Evolutionary conservation across 1,284 basidiomycete genomes (phyloP).

Genomic region (Leccinum solheimii): DNA sequence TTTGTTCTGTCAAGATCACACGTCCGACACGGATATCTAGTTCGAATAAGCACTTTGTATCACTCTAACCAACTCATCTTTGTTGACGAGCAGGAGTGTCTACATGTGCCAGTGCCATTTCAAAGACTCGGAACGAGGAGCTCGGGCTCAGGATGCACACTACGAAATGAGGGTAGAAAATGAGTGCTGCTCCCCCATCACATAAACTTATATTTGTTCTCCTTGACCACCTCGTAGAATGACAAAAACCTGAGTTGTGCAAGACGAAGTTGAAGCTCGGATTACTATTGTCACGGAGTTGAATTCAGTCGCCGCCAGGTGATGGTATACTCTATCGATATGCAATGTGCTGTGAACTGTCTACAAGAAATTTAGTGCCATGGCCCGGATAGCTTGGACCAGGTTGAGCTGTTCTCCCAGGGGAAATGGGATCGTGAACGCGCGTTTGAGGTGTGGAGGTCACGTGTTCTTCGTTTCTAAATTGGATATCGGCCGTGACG

Average conservation of each 20-base stretch:
- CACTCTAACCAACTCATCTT: background rate
- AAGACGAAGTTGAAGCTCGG: background rate
- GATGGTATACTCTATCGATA: background rate
- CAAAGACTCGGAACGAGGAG: no score
- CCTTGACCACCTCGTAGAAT: background rate
- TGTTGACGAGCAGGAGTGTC: background rate
- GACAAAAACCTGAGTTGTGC: background rate
- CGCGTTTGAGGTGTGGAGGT: conserved; percentile 11
- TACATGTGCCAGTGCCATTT: no score
- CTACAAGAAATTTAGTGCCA: background rate
- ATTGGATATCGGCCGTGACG: background rate
- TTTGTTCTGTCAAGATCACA: background rate
- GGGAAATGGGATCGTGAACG: background rate
- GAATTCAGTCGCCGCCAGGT: background rate
- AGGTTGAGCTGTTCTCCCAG: background rate
- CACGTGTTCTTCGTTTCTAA: conserved; percentile 14
- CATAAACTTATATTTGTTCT: background rate
- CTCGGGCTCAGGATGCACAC: background rate
- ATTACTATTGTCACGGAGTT: background rate
- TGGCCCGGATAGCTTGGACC: no score
- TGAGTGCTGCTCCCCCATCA: background rate
- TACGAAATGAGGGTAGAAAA: background rate
- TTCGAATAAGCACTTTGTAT: background rate
- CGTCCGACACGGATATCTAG: background rate
- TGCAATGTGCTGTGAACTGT: background rate